Percentiles rank a stretch among this genome's conserved stretches.
phyloP scores from a whole-genome alignment of 129 eudicot genomes.

The Flaveria ramosissima region DNA sequence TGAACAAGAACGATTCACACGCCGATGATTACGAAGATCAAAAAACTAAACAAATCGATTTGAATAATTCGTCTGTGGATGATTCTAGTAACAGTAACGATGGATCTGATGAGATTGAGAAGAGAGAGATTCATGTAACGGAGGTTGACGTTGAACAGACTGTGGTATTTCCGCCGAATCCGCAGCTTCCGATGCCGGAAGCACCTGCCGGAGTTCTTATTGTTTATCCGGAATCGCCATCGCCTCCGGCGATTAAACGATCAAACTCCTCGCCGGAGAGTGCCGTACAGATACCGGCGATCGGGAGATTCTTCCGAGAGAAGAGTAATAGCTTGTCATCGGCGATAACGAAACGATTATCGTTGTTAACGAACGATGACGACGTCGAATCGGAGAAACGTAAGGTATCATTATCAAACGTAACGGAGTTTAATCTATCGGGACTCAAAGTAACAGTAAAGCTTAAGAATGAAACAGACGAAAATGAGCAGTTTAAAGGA shows the following conservation, averaged over 20 bases:
- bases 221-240: background rate
- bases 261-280: conserved; percentile 50
- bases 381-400: conserved; percentile 30
- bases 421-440: conserved; percentile 68
- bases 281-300: conserved; percentile 54
- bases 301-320: conserved; percentile 67
- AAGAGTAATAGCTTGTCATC: conserved; percentile 67
- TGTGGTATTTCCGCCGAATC: conserved; percentile 43
- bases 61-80: conserved; percentile 12
- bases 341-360: conserved; percentile 61
- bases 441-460: conserved; percentile 73
- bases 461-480: conserved; percentile 32
- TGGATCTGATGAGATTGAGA: conserved; percentile 25
- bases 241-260: conserved; percentile 31
- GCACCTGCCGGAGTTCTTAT: conserved; percentile 51
- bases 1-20: conserved; percentile 9
- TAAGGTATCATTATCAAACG: conserved; percentile 30
- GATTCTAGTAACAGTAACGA: conserved; percentile 23
- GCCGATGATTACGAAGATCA: conserved; percentile 18
- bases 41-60: conserved; percentile 13
- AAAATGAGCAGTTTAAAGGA: conserved; percentile 54
- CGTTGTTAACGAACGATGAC: conserved; percentile 40
- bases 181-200: conserved; percentile 71
- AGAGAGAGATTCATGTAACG: conserved; percentile 23
- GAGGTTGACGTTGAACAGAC: conserved; percentile 14